These are phyloP conservation scores for Cystobasidium onofrii DNA, from an alignment of 768 basidiomycete genomes.

Conservation along the genomic window DNA sequence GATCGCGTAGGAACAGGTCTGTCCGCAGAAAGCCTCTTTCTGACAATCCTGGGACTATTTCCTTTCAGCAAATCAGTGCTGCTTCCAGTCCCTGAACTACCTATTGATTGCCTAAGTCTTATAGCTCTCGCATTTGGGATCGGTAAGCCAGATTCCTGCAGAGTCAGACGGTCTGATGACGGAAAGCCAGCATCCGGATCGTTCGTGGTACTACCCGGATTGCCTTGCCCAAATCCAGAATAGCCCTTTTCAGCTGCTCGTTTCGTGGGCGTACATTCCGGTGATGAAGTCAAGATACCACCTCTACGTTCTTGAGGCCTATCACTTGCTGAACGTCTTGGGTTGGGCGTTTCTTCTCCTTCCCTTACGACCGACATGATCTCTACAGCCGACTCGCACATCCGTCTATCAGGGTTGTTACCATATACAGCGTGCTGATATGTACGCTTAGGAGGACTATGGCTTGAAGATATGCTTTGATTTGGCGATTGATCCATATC, in stretches of 20 bases:
- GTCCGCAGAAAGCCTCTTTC: background rate
- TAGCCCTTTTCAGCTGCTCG: background rate
- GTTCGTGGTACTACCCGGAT: background rate
- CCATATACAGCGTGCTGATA: constrained; percentile 7
- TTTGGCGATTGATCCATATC: background rate
- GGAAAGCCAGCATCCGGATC: background rate
- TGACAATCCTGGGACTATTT: background rate
- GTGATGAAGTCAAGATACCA: background rate
- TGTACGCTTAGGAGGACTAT: background rate
- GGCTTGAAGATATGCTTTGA: background rate
- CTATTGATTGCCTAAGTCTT: background rate
- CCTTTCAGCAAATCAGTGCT: background rate
- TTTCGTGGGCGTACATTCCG: constrained; percentile 19
- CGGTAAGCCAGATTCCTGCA: background rate
- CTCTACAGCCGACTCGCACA: constrained; percentile 28
- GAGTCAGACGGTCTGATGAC: background rate
- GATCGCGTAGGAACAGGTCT: background rate
- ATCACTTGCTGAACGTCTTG: constrained; percentile 20
- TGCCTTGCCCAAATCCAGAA: background rate
- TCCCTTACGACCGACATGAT: constrained; percentile 22
- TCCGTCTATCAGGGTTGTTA: constrained; percentile 6
- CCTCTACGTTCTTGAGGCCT: background rate
- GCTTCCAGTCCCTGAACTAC: background rate
- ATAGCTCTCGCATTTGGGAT: background rate
- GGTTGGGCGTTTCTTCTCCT: background rate